Evolutionary conservation across 2,329 filamentous ascomycete species (phyloP).

Genomic region (Sporothrix humicola): DNA sequence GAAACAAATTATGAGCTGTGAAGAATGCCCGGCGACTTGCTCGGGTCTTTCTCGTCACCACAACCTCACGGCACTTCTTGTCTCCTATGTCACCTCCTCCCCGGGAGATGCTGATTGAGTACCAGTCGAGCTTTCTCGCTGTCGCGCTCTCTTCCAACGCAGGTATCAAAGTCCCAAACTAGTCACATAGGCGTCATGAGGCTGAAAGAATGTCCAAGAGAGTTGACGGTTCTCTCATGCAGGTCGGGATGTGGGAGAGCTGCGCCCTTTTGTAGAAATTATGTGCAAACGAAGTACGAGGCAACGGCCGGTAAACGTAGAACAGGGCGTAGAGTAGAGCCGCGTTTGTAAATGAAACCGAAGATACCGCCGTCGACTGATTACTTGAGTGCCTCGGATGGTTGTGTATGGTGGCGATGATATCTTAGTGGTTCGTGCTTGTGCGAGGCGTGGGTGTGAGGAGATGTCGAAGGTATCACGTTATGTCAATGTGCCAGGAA

Average conservation of each 20-base stretch:
- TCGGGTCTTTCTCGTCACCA: constrained; percentile 14
- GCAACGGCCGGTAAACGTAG: not conserved
- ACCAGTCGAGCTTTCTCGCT: not conserved
- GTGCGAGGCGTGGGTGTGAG: constrained; percentile 3
- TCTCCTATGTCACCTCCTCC: not conserved
- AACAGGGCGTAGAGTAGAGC: not conserved
- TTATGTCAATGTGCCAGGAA: constrained; percentile 7
- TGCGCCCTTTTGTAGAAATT: not conserved
- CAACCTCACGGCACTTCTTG: not conserved
- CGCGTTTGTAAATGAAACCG: constrained; percentile 8
- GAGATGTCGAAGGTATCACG: constrained; percentile 5
- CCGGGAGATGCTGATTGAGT: too few species aligned
- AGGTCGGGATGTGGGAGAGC: not conserved
- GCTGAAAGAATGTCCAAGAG: too few species aligned
- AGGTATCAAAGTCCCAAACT: not conserved
- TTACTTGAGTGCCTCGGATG: not conserved
- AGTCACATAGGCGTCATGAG: too few species aligned
- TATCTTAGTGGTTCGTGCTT: not conserved
- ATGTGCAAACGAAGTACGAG: not conserved
- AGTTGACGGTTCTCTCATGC: too few species aligned
- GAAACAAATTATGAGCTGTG: constrained; percentile 23
- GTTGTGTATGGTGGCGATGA: not conserved
- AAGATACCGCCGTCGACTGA: constrained; percentile 16
- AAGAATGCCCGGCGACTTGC: not conserved
- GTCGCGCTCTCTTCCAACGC: not conserved